Evolutionary conservation across 2,329 filamentous ascomycete genomes (phyloP), one percentile per base, ranked within the genome.

Genomic region (Colletotrichum lindemuthianum): DNA sequence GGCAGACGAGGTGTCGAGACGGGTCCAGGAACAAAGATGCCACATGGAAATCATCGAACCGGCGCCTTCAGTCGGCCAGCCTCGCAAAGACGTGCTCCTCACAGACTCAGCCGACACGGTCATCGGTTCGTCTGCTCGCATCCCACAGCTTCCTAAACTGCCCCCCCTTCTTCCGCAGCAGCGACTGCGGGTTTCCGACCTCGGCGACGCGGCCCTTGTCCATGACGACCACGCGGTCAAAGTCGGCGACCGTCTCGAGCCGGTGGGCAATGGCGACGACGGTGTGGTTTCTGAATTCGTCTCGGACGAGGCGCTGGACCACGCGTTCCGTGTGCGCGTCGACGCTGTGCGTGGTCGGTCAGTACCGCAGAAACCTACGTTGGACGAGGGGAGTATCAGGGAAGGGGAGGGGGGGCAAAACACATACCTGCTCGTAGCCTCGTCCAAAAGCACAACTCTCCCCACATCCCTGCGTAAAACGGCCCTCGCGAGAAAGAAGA

Each of bases 241-340:
- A 66, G 65, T 82, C 80, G 34, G 81, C 70, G 36, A 86, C 80
- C 0, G 82, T 85, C 5, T 74, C 71, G 1, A 81, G 65, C 2
- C 75, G 73, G 60, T 82, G 79, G 2, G 75, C 77, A n/a, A 81
- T 74, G 9, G 76, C 74, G 34, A 81, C 73, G 40, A 90, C 81
- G 0, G 88, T 91, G 67, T 86, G 84, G 0, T 73, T 60, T 9
- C 67, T 70, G 56, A 79, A 74, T 49, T 76, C 71, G 3, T 59
- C 63, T 10, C 63, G 52, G 34, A 79, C 71, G 2, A 78, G 66
- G 9, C 70, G 64, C 59, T 74, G 75, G 53, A 79, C 74, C 12
- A 67, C 68, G 34, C 71, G 69, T 55, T 77, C 75, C 0, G 75
- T 77, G 43, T 73, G 72, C 8, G 65, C 63, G 59, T 79, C 77